Base-by-base conservation (phyloP, 1,284 basidiomycete species). In the Cystobasidium slooffiae region DNA sequence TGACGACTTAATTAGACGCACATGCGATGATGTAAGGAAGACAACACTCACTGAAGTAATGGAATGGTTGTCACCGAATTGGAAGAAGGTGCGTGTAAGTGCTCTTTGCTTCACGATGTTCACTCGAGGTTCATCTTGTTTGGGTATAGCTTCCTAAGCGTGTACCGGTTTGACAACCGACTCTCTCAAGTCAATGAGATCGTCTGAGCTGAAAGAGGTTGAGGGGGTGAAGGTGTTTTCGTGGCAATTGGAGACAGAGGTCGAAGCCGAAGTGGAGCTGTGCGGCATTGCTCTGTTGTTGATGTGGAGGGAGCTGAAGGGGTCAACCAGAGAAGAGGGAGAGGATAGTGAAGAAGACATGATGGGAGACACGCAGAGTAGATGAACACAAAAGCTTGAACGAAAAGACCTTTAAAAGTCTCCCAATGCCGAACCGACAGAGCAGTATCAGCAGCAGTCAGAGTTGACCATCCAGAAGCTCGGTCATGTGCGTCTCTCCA, bases 241-340 rank as follows among this genome's bases (percentile, higher is more conserved):
- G 24, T 9, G 8, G 14, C 1, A 22, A 5, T 14, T 56, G 5
- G 53, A 14, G 6, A 37, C 3, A 18, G 14, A 12, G 24, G 53
- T 12, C 24, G 39, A 18, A 31, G 6, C 6, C 24, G 22, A 12
- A 10, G 24, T 22, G 39, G 24, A 37, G 22, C 20, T 37, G 53
- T 31, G 14, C 18, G 12, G 24, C n/a, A 53, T 20, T 22, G 8
- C 24, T 18, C 24, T 22, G 8, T 9, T 9, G n/a, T 53, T 18
- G 39, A 56, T 56, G 53, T 56, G 53, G 53, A 62, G 44, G 39
- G 59, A 62, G 8, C 22, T 31, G 39, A 62, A 62, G 12, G 9
- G 22, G 43, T 44, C 37, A 16, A 62, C 59, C 39, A 49, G 46
- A 44, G 59, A 22, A 62, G 58, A 39, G 8, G 59, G 10, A 18